These are phyloP conservation scores for Pelargonium australe DNA, from an alignment of 441 rosid genomes.

Conservation along the genomic window DNA sequence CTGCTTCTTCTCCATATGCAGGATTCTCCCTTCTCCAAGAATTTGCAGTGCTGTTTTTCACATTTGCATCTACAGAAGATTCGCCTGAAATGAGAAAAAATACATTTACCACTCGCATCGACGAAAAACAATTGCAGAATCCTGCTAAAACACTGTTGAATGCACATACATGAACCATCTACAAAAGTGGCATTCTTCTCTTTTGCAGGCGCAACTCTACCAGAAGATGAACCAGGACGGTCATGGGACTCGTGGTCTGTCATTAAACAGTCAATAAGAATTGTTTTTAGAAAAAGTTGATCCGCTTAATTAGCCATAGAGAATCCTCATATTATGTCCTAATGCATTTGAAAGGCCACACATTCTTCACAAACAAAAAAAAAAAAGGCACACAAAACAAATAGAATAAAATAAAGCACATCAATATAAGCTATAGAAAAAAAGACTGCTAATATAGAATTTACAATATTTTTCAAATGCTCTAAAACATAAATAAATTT, in stretches of 20 bases:
- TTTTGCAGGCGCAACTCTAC: constrained; percentile 32
- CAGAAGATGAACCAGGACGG: constrained; percentile 57
- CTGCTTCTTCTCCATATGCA: constrained; percentile 52
- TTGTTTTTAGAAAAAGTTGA: background rate
- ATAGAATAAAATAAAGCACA: background rate
- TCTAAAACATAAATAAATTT: background rate
- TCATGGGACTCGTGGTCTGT: constrained; percentile 53
- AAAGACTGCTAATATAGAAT: background rate
- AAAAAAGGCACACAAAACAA: background rate
- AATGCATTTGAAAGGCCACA: background rate
- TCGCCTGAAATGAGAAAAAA: constrained; percentile 32
- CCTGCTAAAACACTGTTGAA: background rate
- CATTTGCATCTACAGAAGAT: constrained; percentile 33
- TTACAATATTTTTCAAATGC: background rate
- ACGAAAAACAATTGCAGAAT: background rate
- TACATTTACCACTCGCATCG: background rate
- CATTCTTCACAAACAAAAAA: background rate
- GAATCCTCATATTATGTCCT: background rate
- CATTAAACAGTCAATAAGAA: constrained; percentile 19
- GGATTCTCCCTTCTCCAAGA: constrained; percentile 69
- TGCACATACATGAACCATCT: constrained; percentile 39
- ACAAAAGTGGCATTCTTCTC: constrained; percentile 38
- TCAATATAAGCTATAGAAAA: background rate
- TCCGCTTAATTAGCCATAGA: background rate
- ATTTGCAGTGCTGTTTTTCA: constrained; percentile 34